Conservation (phyloP, 2,329 filamentous ascomycete species). For the Calcarisporium arbuscula region DNA sequence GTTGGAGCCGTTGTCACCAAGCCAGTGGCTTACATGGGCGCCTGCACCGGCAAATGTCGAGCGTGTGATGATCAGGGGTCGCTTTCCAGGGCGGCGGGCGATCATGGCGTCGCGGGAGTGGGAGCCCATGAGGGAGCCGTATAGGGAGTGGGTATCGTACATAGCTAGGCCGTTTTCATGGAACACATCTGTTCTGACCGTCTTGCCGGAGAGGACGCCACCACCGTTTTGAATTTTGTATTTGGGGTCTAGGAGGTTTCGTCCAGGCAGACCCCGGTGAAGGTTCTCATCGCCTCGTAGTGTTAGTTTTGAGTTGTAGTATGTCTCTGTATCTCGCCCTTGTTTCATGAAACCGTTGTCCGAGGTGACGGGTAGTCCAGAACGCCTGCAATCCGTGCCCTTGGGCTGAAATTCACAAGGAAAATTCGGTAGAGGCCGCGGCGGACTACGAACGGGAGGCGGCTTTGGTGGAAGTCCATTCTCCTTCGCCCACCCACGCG, state of each 20-base stretch:
- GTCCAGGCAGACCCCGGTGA: conserved; percentile 25
- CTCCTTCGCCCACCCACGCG: not conserved
- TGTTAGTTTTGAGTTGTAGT: conserved; percentile 1
- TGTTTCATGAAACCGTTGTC: conserved; percentile 2
- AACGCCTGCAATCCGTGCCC: conserved; percentile 13
- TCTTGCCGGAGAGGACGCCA: conserved; percentile 46
- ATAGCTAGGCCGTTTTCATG: conserved; percentile 66
- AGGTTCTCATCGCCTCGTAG: conserved; percentile 39
- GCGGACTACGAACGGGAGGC: conserved; percentile 55
- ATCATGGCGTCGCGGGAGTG: conserved; percentile 69
- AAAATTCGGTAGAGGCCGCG: conserved; percentile 62
- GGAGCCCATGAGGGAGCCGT: conserved; percentile 67
- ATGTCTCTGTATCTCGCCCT: conserved; percentile 3
- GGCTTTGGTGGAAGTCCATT: conserved; percentile 52
- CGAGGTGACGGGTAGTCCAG: conserved; percentile 2
- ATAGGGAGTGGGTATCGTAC: conserved; percentile 81
- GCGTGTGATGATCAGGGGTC: conserved; percentile 79
- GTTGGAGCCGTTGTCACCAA: conserved; percentile 65
- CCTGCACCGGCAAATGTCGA: conserved; percentile 76
- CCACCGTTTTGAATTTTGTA: conserved; percentile 72
- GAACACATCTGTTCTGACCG: conserved; percentile 70
- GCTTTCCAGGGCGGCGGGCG: conserved; percentile 56
- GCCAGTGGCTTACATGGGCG: conserved; percentile 75
- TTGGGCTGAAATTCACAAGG: conserved; percentile 33
- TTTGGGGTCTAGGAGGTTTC: conserved; percentile 67